Evolutionary conservation across 257 asterid species (phyloP).

Genomic region (Solanum rostratum): DNA sequence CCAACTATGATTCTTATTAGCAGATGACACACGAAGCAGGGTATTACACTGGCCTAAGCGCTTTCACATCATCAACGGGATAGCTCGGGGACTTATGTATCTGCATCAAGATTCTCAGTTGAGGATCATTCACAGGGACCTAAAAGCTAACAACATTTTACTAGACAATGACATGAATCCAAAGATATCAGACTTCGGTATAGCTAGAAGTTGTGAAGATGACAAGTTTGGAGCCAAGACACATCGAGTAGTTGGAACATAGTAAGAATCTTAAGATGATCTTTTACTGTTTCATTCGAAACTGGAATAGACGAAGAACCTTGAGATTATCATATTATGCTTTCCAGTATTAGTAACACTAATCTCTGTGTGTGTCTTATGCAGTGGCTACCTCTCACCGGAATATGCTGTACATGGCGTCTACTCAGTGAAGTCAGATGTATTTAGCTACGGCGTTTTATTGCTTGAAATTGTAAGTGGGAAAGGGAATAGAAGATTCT

Average conservation of each 20-base stretch:
- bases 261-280: slow-evolving; percentile 11
- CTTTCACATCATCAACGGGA: slow-evolving; percentile 20
- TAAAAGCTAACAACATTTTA: slow-evolving; percentile 21
- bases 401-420: slow-evolving; percentile 22
- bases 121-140: slow-evolving; percentile 24
- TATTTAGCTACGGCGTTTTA: slow-evolving; percentile 22
- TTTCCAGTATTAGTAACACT: not conserved
- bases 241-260: slow-evolving; percentile 24
- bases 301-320: not conserved
- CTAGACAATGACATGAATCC: slow-evolving; percentile 25
- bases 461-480: slow-evolving; percentile 19
- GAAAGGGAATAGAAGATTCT: slow-evolving; percentile 13
- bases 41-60: slow-evolving; percentile 18
- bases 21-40: slow-evolving; percentile 7
- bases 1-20: not conserved
- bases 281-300: not conserved
- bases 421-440: slow-evolving; percentile 25
- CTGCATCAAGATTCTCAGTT: slow-evolving; percentile 31
- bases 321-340: not conserved
- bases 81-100: slow-evolving; percentile 25
- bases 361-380: not conserved
- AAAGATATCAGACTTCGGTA: slow-evolving; percentile 26
- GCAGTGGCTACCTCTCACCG: slow-evolving; percentile 30
- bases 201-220: slow-evolving; percentile 18
- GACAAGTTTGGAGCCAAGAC: slow-evolving; percentile 27